These are phyloP conservation scores for Phytophthora pisi DNA, from an alignment of 352 stramenopile genomes.

Conservation along the genomic window DNA sequence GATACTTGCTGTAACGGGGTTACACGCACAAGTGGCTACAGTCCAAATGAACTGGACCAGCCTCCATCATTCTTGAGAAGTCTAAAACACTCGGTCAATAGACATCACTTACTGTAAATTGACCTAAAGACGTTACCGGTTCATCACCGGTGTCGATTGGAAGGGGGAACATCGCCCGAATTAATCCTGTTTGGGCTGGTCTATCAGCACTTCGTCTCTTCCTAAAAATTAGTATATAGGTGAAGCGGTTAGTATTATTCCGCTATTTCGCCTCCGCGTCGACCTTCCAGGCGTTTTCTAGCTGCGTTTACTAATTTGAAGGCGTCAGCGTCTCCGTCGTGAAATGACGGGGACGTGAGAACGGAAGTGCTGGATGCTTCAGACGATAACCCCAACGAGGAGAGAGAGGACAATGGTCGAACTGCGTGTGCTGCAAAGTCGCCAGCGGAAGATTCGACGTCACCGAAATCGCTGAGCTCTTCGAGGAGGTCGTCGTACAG, in stretches of 20 bases:
- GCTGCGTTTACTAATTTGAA: constrained; percentile 47
- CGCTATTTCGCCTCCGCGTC: constrained; percentile 16
- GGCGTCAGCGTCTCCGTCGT: constrained; percentile 28
- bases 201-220: too few species aligned
- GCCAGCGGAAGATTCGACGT: constrained; percentile 13
- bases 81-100: too few species aligned
- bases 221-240: too few species aligned
- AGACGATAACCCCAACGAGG: constrained; percentile 15
- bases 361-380: constrained; percentile 13
- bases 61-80: too few species aligned
- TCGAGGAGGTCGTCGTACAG: constrained; percentile 40
- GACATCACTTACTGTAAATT: too few species aligned
- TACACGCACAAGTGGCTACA: too few species aligned
- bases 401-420: constrained; percentile 18
- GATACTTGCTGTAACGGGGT: too few species aligned
- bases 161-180: too few species aligned
- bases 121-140: too few species aligned
- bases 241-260: constrained; percentile 8
- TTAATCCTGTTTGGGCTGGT: too few species aligned
- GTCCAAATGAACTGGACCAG: too few species aligned
- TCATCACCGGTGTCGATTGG: too few species aligned
- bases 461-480: constrained; percentile 22
- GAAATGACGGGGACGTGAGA: constrained; percentile 32
- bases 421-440: constrained; percentile 8
- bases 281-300: constrained; percentile 40